Evolutionary conservation across 345 rosid species (phyloP).

Genomic region (Syzygium aromaticum): DNA sequence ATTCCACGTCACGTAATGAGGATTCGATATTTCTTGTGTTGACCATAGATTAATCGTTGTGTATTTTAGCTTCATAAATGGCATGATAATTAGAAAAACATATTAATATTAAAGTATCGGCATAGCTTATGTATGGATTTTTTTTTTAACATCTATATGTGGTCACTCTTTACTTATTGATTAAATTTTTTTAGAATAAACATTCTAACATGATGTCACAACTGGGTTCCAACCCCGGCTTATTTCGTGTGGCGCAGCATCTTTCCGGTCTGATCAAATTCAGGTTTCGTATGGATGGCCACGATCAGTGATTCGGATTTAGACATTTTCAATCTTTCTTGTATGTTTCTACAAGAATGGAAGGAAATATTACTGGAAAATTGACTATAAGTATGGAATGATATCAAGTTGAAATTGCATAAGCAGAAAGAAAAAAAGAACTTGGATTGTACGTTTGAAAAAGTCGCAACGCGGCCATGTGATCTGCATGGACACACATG

Average conservation of each 20-base stretch:
- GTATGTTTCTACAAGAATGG: neutral
- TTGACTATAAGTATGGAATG: neutral
- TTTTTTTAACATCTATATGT: too few species aligned
- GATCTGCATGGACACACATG: neutral
- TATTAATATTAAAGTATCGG: neutral
- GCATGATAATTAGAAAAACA: neutral
- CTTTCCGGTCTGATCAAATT: fast-evolving
- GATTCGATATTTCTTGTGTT: neutral
- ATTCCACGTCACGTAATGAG: neutral
- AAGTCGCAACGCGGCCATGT: neutral
- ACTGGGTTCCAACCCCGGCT: fast-evolving
- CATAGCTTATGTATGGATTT: too few species aligned
- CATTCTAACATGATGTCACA: fast-evolving
- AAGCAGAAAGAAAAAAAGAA: neutral
- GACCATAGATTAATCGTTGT: neutral
- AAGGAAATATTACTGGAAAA: neutral
- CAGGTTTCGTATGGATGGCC: neutral
- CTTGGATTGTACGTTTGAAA: neutral
- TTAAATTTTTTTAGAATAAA: too few species aligned
- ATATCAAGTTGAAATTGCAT: neutral
- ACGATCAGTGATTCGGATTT: too few species aligned
- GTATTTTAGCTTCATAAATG: neutral
- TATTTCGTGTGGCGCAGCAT: fast-evolving
- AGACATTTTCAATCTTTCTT: neutral
- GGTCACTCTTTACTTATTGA: too few species aligned